These are phyloP conservation scores for Pythium rishiriense DNA, from an alignment of 352 stramenopile species.

Conservation along the genomic window DNA sequence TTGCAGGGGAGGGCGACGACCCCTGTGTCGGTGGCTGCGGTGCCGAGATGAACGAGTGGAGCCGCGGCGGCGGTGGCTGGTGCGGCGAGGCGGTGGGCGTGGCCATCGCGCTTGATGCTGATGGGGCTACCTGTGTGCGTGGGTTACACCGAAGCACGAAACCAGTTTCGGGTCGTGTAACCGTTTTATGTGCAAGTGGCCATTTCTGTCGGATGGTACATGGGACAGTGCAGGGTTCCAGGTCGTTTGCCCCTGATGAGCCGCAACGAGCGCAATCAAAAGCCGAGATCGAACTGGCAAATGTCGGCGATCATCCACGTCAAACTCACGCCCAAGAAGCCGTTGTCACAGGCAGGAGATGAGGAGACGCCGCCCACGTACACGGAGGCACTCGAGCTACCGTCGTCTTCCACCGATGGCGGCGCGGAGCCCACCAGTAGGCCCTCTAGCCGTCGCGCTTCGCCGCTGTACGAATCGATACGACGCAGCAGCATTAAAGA, in stretches of 20 bases:
- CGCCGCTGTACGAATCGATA: neutral
- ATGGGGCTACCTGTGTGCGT: neutral
- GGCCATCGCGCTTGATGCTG: no score
- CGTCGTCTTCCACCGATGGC: neutral
- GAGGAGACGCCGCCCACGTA: slow-evolving; percentile 14
- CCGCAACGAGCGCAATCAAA: neutral
- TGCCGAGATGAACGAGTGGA: neutral
- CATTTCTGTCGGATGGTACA: neutral
- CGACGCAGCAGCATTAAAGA: slow-evolving; percentile 22
- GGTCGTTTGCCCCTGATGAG: neutral
- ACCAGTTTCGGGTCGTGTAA: neutral
- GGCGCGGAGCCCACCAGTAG: no score
- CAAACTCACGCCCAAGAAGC: slow-evolving; percentile 3
- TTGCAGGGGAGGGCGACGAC: slow-evolving; percentile 14
- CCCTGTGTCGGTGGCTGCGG: neutral
- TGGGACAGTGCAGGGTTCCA: neutral
- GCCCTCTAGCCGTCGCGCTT: slow-evolving; percentile 9
- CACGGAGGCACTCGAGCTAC: slow-evolving; percentile 14
- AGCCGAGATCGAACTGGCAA: neutral
- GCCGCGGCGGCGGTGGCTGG: neutral
- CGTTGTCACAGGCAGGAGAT: neutral
- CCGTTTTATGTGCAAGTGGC: neutral
- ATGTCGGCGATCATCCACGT: neutral
- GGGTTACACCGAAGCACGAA: neutral
- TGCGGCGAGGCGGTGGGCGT: no score